Conservation (phyloP, 176 grass and related monocot genomes). For the Avena eriantha region DNA sequence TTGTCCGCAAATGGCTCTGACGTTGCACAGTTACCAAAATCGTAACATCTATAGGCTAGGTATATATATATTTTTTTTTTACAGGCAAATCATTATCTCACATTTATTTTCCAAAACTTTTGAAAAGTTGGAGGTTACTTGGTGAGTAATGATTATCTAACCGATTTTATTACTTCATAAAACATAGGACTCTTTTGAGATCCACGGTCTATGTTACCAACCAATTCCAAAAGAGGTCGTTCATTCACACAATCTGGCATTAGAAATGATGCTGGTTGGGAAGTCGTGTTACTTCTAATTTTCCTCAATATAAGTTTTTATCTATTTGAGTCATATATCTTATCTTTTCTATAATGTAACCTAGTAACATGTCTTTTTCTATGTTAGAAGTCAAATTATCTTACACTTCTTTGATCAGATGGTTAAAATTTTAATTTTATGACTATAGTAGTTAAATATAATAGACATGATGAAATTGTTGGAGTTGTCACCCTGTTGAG, state of each 20-base stretch:
- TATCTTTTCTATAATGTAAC: constrained; percentile 8
- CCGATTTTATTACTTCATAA: constrained; percentile 33
- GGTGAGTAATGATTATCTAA: too few species aligned
- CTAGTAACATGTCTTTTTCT: background rate
- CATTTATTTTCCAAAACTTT: too few species aligned
- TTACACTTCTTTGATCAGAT: background rate
- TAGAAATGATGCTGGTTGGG: background rate
- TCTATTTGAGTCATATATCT: background rate
- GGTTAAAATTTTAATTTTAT: background rate
- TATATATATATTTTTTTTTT: constrained; percentile 38
- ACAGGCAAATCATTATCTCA: too few species aligned
- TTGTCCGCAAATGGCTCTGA: constrained; percentile 79
- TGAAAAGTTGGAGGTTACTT: background rate
- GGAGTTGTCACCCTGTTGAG: background rate
- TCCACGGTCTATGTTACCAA: background rate
- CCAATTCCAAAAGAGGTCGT: background rate
- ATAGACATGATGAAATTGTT: constrained; percentile 1
- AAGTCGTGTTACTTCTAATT: background rate
- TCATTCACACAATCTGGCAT: background rate
- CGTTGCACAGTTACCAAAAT: constrained; percentile 63
- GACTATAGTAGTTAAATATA: background rate
- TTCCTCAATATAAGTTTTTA: background rate
- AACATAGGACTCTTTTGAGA: constrained; percentile 71
- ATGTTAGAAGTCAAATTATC: background rate
- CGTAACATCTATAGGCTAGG: constrained; percentile 58